These are phyloP conservation scores for Tremella mesenterica DNA, from an alignment of 768 basidiomycete species.

Conservation along the genomic window DNA sequence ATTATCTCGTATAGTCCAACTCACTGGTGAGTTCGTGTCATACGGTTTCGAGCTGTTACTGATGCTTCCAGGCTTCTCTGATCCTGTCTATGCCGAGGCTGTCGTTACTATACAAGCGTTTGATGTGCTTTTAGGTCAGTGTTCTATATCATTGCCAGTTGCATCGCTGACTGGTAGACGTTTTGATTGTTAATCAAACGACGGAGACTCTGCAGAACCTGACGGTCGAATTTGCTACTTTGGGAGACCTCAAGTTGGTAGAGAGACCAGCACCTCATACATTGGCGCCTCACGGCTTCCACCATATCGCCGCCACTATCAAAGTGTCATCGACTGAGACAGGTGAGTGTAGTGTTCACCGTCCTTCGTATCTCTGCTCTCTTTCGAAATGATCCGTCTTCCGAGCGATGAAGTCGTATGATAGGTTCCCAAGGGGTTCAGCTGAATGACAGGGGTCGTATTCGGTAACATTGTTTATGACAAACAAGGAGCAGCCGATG, in stretches of 20 bases:
- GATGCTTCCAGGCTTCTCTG: slow-evolving; percentile 70
- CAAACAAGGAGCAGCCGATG: slow-evolving; percentile 73
- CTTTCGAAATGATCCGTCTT: too few relatives aligned
- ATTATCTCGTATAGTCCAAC: slow-evolving; percentile 80
- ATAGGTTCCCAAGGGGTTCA: too few relatives aligned
- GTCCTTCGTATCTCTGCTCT: slow-evolving; percentile 71
- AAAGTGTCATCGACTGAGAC: slow-evolving; percentile 97
- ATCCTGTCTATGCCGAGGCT: slow-evolving; percentile 95
- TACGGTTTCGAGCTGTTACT: not conserved
- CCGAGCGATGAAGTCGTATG: too few relatives aligned
- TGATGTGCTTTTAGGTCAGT: slow-evolving; percentile 76
- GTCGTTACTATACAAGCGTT: slow-evolving; percentile 97
- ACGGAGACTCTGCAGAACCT: slow-evolving; percentile 89
- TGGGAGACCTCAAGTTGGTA: slow-evolving; percentile 93
- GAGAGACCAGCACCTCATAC: slow-evolving; percentile 92
- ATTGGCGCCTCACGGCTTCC: slow-evolving; percentile 91
- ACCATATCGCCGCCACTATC: slow-evolving; percentile 96
- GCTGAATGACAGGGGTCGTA: slow-evolving; percentile 73
- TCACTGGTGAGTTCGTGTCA: slow-evolving; percentile 59
- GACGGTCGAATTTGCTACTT: slow-evolving; percentile 91
- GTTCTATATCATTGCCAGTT: slow-evolving; percentile 4
- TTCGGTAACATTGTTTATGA: slow-evolving; percentile 98
- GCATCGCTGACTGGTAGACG: slow-evolving; percentile 52
- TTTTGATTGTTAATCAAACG: slow-evolving; percentile 93
- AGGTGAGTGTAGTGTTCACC: slow-evolving; percentile 76